A percentile compares a stretch with the other conserved stretches of the same genome.
Evolutionary conservation across 495 filamentous ascomycete genomes (phyloP).

Genomic region (Aspergillus heteromorphus): DNA sequence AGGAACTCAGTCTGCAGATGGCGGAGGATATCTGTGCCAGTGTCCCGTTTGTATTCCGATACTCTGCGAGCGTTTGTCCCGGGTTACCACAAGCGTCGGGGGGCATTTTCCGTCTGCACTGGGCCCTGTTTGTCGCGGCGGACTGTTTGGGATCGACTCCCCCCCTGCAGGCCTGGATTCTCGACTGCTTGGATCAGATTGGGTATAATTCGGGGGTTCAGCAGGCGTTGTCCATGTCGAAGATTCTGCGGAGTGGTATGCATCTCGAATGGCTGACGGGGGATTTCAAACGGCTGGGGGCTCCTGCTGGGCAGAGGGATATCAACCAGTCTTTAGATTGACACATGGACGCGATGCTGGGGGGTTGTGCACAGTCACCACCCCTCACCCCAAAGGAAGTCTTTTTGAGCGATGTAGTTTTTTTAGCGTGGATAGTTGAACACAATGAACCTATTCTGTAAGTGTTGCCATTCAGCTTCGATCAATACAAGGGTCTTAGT

Average conservation of each 20-base stretch:
- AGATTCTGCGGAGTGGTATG: background rate
- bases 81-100: background rate
- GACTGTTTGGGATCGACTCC: background rate
- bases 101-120: background rate
- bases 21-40: conserved; percentile 4
- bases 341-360: too few relatives aligned
- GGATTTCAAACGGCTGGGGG: background rate
- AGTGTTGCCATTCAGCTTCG: too few relatives aligned
- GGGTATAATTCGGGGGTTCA: conserved; percentile 2
- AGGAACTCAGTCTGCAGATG: background rate
- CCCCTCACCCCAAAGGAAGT: too few relatives aligned
- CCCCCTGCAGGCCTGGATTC: conserved; percentile 1
- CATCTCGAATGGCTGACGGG: conserved; percentile 1
- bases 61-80: too few relatives aligned
- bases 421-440: too few relatives aligned
- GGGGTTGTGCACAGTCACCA: too few relatives aligned
- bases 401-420: too few relatives aligned
- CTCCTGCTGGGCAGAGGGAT: too few relatives aligned
- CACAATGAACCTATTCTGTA: too few relatives aligned
- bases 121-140: conserved; percentile 7
- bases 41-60: background rate
- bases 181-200: conserved; percentile 2
- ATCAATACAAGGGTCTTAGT: too few relatives aligned
- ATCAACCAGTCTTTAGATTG: too few relatives aligned
- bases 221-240: conserved; percentile 6